These are phyloP conservation scores for Calonectria multiphialidica DNA, from an alignment of 2,329 filamentous ascomycete genomes.

Conservation along the genomic window DNA sequence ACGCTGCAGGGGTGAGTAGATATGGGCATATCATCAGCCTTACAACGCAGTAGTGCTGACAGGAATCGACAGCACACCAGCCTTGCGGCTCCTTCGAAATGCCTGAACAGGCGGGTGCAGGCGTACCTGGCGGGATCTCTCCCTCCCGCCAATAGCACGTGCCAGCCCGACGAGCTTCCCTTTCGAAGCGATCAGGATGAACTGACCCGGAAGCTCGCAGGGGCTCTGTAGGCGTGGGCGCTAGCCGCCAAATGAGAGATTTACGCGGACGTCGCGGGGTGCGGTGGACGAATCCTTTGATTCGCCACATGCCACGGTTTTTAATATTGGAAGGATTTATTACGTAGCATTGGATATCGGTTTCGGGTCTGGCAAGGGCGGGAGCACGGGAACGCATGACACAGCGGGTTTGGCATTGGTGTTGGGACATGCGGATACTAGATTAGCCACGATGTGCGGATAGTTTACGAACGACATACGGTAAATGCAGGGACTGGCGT, in stretches of 20 bases:
- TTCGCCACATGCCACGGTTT: background rate
- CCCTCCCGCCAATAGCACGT: background rate
- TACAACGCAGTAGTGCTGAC: background rate
- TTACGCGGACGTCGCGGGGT: background rate
- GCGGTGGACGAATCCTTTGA: background rate
- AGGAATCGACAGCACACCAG: background rate
- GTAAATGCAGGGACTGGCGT: background rate
- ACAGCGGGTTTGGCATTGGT: background rate
- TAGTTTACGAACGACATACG: background rate
- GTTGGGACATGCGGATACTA: background rate
- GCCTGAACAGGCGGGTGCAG: background rate
- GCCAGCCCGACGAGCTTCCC: background rate
- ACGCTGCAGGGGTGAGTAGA: background rate
- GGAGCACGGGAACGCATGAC: background rate
- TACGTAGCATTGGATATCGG: background rate
- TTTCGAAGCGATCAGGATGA: background rate
- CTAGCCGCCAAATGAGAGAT: background rate
- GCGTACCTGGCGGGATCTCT: background rate
- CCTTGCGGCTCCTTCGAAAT: background rate
- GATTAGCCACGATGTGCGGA: background rate
- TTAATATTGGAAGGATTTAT: background rate
- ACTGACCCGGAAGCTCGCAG: background rate
- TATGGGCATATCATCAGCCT: background rate
- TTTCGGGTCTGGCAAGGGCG: background rate
- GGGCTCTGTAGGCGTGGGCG: background rate